Conservation (phyloP, 805 yeast species). For the Ogataea thermomethanolica region DNA sequence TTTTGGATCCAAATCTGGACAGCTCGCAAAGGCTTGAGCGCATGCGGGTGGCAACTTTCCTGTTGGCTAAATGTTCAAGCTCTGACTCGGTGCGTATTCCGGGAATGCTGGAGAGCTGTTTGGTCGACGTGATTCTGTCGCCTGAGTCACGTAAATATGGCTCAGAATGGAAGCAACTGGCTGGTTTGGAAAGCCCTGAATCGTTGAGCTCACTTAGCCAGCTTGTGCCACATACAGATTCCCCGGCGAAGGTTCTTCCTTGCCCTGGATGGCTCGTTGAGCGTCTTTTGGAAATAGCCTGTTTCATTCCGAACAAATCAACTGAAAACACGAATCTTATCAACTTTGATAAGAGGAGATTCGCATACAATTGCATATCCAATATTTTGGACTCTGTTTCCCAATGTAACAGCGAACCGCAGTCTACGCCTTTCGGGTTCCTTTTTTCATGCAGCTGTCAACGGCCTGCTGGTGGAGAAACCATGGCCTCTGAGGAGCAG, state of each 20-base stretch:
- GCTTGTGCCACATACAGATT: slow-evolving; percentile 30
- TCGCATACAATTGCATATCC: slow-evolving; percentile 57
- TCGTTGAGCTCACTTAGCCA: slow-evolving; percentile 11
- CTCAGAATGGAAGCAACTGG: slow-evolving; percentile 64
- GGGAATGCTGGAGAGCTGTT: slow-evolving; percentile 78
- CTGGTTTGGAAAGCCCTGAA: slow-evolving; percentile 24
- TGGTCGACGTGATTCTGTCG: slow-evolving; percentile 66
- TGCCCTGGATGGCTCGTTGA: slow-evolving; percentile 92
- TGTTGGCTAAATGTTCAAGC: slow-evolving; percentile 60
- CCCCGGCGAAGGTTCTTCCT: slow-evolving; percentile 54
- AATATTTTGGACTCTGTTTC: slow-evolving; percentile 47
- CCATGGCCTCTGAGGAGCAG: slow-evolving; percentile 35
- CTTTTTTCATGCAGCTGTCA: slow-evolving; percentile 42
- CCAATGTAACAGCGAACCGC: slow-evolving; percentile 21
- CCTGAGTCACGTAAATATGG: slow-evolving; percentile 77
- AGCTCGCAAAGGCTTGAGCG: slow-evolving; percentile 58
- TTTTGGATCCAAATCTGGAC: slow-evolving; percentile 58
- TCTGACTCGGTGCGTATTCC: slow-evolving; percentile 64
- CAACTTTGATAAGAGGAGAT: slow-evolving; percentile 83
- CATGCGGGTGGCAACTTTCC: slow-evolving; percentile 65
- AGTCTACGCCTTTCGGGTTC: slow-evolving; percentile 48
- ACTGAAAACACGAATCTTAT: slow-evolving; percentile 59
- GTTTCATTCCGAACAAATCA: slow-evolving; percentile 76
- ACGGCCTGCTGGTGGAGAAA: slow-evolving; percentile 40
- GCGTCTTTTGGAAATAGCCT: slow-evolving; percentile 70